Evolutionary conservation across 257 asterid species (phyloP).

Genomic region (Salvia rosmarinus): DNA sequence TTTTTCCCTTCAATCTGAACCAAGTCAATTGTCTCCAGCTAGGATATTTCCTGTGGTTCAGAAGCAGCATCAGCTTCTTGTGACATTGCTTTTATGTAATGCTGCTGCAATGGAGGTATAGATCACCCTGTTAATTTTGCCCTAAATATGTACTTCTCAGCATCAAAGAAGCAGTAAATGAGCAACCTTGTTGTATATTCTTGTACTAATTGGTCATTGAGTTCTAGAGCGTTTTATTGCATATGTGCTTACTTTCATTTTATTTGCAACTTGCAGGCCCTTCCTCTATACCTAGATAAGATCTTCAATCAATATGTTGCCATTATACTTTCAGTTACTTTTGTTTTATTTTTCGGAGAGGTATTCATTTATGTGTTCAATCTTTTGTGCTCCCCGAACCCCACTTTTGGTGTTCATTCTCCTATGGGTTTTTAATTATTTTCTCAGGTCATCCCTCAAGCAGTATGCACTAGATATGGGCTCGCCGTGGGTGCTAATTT

Average conservation of each 20-base stretch:
- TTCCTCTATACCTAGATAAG: slow-evolving; percentile 91
- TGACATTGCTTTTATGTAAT: slow-evolving; percentile 87
- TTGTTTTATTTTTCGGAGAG: slow-evolving; percentile 94
- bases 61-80: slow-evolving; percentile 99
- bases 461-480: slow-evolving; percentile 97
- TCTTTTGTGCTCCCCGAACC: slow-evolving; percentile 13
- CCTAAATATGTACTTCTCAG: slow-evolving; percentile 7
- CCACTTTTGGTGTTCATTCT: slow-evolving; percentile 27
- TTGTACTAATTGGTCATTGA: neutral
- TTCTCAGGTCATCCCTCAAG: slow-evolving; percentile 96
- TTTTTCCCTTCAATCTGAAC: slow-evolving; percentile 24
- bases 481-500: slow-evolving; percentile 94
- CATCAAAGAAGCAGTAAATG: neutral
- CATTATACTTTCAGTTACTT: slow-evolving; percentile 90
- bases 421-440: neutral
- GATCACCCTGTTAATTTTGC: neutral
- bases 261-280: slow-evolving; percentile 72
- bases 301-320: slow-evolving; percentile 94
- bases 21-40: slow-evolving; percentile 54
- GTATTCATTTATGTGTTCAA: slow-evolving; percentile 38
- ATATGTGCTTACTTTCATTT: slow-evolving; percentile 8
- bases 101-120: slow-evolving; percentile 96
- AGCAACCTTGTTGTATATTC: slow-evolving; percentile 21
- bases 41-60: slow-evolving; percentile 86
- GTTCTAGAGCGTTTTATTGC: slow-evolving; percentile 4